These are phyloP conservation scores for Epichloe elymi DNA, from an alignment of 2,329 filamentous ascomycete genomes.

Conservation along the genomic window DNA sequence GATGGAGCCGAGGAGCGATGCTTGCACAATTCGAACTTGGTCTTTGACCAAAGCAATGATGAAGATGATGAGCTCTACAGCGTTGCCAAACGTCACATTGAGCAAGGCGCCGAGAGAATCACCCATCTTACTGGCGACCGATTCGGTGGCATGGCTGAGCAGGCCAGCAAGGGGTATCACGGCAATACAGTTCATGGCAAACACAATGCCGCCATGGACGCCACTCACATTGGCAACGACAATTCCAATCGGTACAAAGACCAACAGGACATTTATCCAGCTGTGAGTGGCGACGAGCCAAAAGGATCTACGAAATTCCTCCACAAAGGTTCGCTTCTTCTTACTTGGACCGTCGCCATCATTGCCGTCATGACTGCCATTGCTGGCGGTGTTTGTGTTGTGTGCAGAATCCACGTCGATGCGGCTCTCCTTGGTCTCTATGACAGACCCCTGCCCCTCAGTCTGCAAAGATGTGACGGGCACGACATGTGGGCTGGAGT, in stretches of 20 bases:
- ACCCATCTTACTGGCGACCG: conserved; percentile 57
- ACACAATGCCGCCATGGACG: conserved; percentile 48
- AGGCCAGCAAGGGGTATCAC: conserved; percentile 63
- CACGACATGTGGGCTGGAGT: conserved; percentile 17
- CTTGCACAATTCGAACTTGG: conserved; percentile 84
- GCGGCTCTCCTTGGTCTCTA: conserved; percentile 23
- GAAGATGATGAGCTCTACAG: conserved; percentile 69
- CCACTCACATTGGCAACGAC: conserved; percentile 40
- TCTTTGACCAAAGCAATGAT: conserved; percentile 25
- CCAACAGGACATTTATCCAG: conserved; percentile 63
- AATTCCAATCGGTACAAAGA: conserved; percentile 72
- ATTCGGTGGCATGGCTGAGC: conserved; percentile 61
- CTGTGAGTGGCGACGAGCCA: conserved; percentile 53
- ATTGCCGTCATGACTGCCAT: conserved; percentile 13
- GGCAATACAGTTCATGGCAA: conserved; percentile 62
- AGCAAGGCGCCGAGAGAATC: conserved; percentile 61
- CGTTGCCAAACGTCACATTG: conserved; percentile 69
- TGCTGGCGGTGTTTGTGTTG: conserved; percentile 14
- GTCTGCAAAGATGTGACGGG: conserved; percentile 33
- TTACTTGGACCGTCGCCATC: conserved; percentile 6
- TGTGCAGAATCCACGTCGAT: conserved; percentile 8
- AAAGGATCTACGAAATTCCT: conserved; percentile 36
- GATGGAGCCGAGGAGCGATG: conserved; percentile 79
- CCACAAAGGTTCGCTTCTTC: conserved; percentile 29
- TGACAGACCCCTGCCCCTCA: conserved; percentile 44